Conservation (phyloP, 2,329 filamentous ascomycete species). For the Trichoderma endophyticum region DNA sequence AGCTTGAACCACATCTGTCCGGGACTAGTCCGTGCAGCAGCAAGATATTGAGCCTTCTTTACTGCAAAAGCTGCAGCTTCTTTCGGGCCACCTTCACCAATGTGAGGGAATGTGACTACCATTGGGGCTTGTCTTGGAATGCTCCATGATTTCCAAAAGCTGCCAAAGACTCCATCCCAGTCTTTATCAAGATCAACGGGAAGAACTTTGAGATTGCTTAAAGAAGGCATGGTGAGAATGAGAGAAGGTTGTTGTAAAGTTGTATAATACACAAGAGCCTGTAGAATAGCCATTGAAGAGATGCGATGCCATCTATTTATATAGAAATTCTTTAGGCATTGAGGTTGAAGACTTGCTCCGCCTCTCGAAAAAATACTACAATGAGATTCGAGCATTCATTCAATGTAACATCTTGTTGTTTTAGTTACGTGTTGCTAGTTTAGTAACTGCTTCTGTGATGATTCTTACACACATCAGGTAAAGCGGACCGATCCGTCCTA, state of each 20-base stretch:
- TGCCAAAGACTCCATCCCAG: background rate
- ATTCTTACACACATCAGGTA: background rate
- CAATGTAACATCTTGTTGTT: background rate
- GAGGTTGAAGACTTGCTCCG: background rate
- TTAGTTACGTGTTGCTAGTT: background rate
- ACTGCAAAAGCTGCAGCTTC: background rate
- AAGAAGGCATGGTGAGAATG: background rate
- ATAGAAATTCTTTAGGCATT: background rate
- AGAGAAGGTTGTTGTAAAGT: background rate
- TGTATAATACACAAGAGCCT: background rate
- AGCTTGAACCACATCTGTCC: conserved; percentile 5
- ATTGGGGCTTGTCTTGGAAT: background rate
- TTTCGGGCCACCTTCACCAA: background rate
- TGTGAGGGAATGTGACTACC: conserved; percentile 8
- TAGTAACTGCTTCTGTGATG: background rate
- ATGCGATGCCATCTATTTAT: background rate
- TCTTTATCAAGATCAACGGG: conserved; percentile 1
- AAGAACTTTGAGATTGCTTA: background rate
- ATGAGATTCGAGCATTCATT: background rate
- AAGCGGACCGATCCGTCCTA: background rate
- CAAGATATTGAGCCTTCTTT: background rate
- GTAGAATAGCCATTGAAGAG: background rate
- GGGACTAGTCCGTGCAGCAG: background rate
- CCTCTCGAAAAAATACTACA: background rate
- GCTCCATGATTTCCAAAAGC: conserved; percentile 10